Evolutionary conservation across 169 alveolate species (phyloP).

Genomic region (Toxoplasma gondii): DNA sequence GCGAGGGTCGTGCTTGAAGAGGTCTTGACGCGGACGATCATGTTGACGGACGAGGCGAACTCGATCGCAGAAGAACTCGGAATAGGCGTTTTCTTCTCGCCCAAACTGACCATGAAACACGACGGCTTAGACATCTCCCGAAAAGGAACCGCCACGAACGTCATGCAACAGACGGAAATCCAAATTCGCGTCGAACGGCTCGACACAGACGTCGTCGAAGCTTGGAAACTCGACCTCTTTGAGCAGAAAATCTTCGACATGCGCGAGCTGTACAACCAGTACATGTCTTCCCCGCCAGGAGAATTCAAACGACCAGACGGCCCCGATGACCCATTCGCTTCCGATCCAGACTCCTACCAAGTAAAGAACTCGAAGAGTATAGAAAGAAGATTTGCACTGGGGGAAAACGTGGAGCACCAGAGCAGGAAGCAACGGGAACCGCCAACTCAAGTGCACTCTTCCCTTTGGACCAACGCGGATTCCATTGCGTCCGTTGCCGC

Average conservation of each 20-base stretch:
- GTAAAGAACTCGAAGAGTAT: not conserved
- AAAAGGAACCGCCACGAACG: conserved; percentile 29
- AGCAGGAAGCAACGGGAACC: not conserved
- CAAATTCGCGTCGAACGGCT: conserved; percentile 63
- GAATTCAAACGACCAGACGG: conserved; percentile 44
- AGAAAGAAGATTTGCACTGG: not conserved
- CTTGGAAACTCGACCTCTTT: conserved; percentile 64
- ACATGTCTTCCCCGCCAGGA: conserved; percentile 28
- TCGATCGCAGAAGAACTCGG: conserved; percentile 66
- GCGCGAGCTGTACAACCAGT: conserved; percentile 60
- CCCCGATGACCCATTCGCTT: conserved; percentile 52
- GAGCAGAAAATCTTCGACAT: conserved; percentile 63
- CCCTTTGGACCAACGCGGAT: no score
- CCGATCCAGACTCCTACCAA: conserved; percentile 67
- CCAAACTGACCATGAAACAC: conserved; percentile 51
- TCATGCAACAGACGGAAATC: conserved; percentile 64
- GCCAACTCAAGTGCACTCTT: no score
- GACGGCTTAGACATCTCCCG: conserved; percentile 34
- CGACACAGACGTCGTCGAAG: conserved; percentile 61
- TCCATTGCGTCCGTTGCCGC: no score
- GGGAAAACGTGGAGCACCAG: not conserved
- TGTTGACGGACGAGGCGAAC: conserved; percentile 66
- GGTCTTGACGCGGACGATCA: conserved; percentile 55
- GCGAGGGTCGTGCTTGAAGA: conserved; percentile 61
- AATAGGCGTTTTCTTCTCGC: conserved; percentile 61